Base-by-base conservation (phyloP, 768 basidiomycete genomes). In the Paxillus ammoniavirescens region DNA sequence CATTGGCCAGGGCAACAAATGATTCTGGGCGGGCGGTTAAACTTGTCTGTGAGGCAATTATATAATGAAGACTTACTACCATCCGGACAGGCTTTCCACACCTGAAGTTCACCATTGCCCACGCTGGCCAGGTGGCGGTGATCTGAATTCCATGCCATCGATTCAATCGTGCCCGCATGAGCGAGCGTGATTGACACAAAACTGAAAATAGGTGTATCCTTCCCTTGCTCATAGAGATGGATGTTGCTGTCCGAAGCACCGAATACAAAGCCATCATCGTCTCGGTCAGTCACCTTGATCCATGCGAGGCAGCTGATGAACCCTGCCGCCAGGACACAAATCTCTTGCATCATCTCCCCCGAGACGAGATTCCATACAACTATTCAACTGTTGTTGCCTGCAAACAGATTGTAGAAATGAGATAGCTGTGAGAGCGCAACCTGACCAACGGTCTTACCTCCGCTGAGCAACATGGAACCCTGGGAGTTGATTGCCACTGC, bases 51-150 rank as follows among this genome's bases (percentile, higher is more conserved):
- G 37, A 38, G 37, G 7, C 13, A 38, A n/a, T 3, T 31, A 31
- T 31, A 38, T n/a, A 38, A 38, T 15, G n/a, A 38, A 38, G 37
- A 38, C 37, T n/a, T 8, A 38, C 37, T 38, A 38, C n/a, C 37
- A 38, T 38, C 37, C n/a, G 7, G 37, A 38, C n/a, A 26, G 8
- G 42, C 49, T 30, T 46, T 51, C 54, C 49, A 51, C 17, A 55
- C 15, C 14, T 6, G 15, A 1, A 47, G 37, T 36, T 55, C 40
- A 2, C 45, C 41, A 14, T 3, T 30, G 17, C 42, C 42, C 13
- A 52, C 13, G 2, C 42, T 51, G 4, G 54, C 54, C 18, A 56
- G 18, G 15, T n/a, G 9, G 12, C 6, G 28, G 18, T 52, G 46
- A 40, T 12, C 18, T 1, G 42, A 12, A 13, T 52, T 28, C 46